Base-by-base conservation (phyloP, 73 alveolate genomes). In the Diophrys appendiculata region DNA sequence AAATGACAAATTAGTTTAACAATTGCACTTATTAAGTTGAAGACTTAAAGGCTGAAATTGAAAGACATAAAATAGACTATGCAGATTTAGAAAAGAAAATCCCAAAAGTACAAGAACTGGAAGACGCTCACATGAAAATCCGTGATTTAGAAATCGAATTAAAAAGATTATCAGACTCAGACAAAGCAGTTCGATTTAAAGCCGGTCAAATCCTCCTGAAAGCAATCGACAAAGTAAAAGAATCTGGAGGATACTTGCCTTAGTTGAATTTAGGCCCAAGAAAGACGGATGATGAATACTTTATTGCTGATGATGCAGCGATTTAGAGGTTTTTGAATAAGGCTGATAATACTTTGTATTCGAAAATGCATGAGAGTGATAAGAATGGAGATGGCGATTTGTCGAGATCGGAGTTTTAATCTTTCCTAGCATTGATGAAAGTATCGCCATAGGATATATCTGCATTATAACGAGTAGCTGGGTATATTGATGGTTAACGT, bases 191-290 rank as follows among this genome's bases (percentile, higher is more conserved):
- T 18, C 60, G 60, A 43, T 43, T 43, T 18, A 43, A 43, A 43
- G 60, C 60, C 60, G 60, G 60, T 18, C 60, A 43, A 18, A 43
- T 43, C 60, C 60, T 43, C 60, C 60, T 43, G n/a, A 43, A 43
- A 43, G 60, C 60, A 5, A 43, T 43, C 60, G 60, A 43, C 60
- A 43, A 43, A 43, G 60, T 43, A 43, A 43, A 43, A 43, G 60
- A 43, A 43, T 43, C 60, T 11, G 60, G 60, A 43, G 60, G 60
- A 11, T 43, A 43, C 60, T 18, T 43, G n/a, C 60, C 60, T 43
- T 43, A 43, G 18, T 18, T 43, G 18, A 43, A 43, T 18, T 18
- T 43, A 5, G 60, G 60, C 60, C 60, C 60, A 11, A 5, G 60
- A 5, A 43, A 43, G 18, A 43, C 60, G 5, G 60, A 43, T 18